These are phyloP conservation scores for Akebia trifoliata DNA, from an alignment of 164 flowering plant species.

Conservation along the genomic window DNA sequence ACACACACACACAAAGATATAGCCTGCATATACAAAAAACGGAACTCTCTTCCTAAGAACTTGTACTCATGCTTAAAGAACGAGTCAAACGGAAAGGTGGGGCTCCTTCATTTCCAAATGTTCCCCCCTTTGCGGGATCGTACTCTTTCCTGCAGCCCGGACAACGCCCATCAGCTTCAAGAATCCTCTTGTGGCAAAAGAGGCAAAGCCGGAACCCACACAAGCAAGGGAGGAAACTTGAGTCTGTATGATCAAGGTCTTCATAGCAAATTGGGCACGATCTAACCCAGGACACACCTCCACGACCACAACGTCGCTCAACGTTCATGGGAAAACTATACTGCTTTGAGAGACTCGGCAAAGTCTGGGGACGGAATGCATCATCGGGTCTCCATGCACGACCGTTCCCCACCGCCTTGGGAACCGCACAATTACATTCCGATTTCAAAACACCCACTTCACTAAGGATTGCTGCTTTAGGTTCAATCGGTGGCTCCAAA, in stretches of 20 bases:
- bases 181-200: slow-evolving; percentile 91
- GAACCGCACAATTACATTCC: slow-evolving; percentile 19
- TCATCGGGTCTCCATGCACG: slow-evolving; percentile 92
- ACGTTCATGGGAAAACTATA: slow-evolving; percentile 44
- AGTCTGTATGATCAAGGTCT: slow-evolving; percentile 74
- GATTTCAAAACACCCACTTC: slow-evolving; percentile 15
- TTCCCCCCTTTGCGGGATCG: slow-evolving; percentile 34
- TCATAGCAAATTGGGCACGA: slow-evolving; percentile 90
- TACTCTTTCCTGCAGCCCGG: slow-evolving; percentile 87
- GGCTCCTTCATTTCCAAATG: slow-evolving; percentile 35
- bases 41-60: slow-evolving; percentile 39
- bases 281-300: slow-evolving; percentile 36
- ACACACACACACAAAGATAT: slow-evolving; percentile 17
- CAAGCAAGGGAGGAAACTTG: slow-evolving; percentile 76
- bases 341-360: slow-evolving; percentile 78
- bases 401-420: slow-evolving; percentile 18
- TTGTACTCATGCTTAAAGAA: slow-evolving; percentile 64
- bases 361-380: slow-evolving; percentile 65
- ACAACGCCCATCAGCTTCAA: slow-evolving; percentile 85
- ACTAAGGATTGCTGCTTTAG: slow-evolving; percentile 3
- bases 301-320: slow-evolving; percentile 32
- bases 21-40: slow-evolving; percentile 22
- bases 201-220: slow-evolving; percentile 92
- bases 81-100: slow-evolving; percentile 55
- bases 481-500: slow-evolving; percentile 20